Percentiles rank a stretch among this genome's conserved stretches.
phyloP scores from a whole-genome alignment of 1,284 basidiomycete species.

The Apiotrichum mycotoxinovorans region DNA sequence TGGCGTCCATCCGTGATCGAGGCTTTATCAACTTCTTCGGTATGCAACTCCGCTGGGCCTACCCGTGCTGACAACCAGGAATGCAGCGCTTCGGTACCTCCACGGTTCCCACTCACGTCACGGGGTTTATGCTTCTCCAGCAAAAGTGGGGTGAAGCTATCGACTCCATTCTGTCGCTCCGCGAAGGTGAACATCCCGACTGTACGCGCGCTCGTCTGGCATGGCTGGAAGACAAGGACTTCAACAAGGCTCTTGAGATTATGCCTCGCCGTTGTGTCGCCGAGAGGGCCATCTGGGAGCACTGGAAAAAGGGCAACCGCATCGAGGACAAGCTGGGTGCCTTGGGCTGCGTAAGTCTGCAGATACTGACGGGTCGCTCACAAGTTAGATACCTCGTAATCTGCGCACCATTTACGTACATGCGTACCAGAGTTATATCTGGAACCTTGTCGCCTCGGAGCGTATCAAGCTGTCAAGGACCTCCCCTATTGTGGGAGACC shows the following conservation, averaged over 20 bases:
- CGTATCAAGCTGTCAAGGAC: slow-evolving; percentile 77
- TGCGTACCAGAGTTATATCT: slow-evolving; percentile 97
- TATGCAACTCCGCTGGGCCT: slow-evolving; percentile 40
- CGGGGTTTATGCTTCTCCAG: slow-evolving; percentile 82
- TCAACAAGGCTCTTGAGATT: slow-evolving; percentile 69
- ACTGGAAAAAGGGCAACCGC: slow-evolving; percentile 75
- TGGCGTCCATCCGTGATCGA: slow-evolving; percentile 73
- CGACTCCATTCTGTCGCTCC: slow-evolving; percentile 71
- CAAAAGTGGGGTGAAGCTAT: slow-evolving; percentile 86
- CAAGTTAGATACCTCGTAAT: slow-evolving; percentile 84
- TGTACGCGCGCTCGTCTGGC: slow-evolving; percentile 71
- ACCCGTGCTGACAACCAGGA: slow-evolving; percentile 53
- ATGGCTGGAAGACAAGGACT: slow-evolving; percentile 73
- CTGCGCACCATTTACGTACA: slow-evolving; percentile 96
- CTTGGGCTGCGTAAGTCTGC: slow-evolving; percentile 68
- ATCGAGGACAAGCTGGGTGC: slow-evolving; percentile 82
- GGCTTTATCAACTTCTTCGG: slow-evolving; percentile 99
- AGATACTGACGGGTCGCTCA: neutral
- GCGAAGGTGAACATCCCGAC: slow-evolving; percentile 87
- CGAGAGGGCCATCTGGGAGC: slow-evolving; percentile 87
- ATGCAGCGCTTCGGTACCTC: slow-evolving; percentile 99
- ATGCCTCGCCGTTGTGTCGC: slow-evolving; percentile 89
- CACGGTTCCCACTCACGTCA: slow-evolving; percentile 87
- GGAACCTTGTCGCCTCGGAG: slow-evolving; percentile 94
- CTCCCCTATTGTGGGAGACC: slow-evolving; percentile 76